Evolutionary conservation across 345 rosid genomes (phyloP).

Genomic region (Bruguiera parviflora): DNA sequence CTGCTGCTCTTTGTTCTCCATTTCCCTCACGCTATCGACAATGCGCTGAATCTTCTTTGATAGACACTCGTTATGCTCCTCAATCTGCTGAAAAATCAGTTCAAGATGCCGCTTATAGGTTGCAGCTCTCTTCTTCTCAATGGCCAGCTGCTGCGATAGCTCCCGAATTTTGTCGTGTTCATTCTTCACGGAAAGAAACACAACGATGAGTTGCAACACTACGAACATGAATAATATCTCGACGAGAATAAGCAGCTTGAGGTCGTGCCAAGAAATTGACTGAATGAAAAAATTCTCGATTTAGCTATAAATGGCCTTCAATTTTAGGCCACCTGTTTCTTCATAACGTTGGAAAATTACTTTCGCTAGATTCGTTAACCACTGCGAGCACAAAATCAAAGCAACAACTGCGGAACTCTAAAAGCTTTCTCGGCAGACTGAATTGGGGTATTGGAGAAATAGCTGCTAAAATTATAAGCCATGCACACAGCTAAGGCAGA

Average conservation of each 20-base stretch:
- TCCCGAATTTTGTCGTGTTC: slow-evolving; percentile 91
- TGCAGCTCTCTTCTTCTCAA: slow-evolving; percentile 85
- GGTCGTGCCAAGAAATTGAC: neutral
- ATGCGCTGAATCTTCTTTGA: slow-evolving; percentile 83
- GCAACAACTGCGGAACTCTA: too few relatives aligned
- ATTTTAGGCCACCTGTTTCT: too few relatives aligned
- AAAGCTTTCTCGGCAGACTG: too few relatives aligned
- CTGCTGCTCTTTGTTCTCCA: slow-evolving; percentile 60
- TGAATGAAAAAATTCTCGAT: neutral
- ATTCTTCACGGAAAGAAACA: slow-evolving; percentile 41
- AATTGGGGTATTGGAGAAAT: too few relatives aligned
- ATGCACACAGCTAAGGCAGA: too few relatives aligned
- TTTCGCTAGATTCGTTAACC: too few relatives aligned
- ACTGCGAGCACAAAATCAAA: too few relatives aligned
- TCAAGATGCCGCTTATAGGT: slow-evolving; percentile 92
- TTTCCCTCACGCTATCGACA: slow-evolving; percentile 65
- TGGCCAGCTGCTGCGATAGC: slow-evolving; percentile 82
- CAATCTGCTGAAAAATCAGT: slow-evolving; percentile 83
- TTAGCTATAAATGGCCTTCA: too few relatives aligned
- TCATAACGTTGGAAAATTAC: too few relatives aligned
- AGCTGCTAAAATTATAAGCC: too few relatives aligned
- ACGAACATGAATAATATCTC: neutral
- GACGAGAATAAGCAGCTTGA: neutral
- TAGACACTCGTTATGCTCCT: slow-evolving; percentile 73
- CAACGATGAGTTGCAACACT: neutral